A percentile compares a stretch with the other conserved stretches of the same genome.
Conservation (phyloP, 2,329 filamentous ascomycete genomes). For the Ophiostoma triangulosporum region DNA sequence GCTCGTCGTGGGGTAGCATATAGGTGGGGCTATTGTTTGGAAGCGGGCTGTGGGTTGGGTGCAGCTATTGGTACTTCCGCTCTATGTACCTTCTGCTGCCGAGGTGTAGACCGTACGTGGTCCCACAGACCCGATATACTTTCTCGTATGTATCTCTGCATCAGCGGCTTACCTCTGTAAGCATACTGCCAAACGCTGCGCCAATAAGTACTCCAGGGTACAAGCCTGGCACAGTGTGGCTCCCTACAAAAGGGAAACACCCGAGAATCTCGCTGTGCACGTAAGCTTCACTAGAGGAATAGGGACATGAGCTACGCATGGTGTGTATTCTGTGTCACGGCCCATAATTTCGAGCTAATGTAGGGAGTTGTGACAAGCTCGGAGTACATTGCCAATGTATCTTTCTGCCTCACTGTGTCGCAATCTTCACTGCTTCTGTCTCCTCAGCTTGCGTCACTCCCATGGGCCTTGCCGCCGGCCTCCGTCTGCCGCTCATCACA, state of each 20-base stretch:
- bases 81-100: no score
- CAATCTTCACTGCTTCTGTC: neutral
- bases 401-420: neutral
- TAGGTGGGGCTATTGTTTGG: slow-evolving; percentile 7
- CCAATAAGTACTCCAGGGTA: neutral
- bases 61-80: no score
- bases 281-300: neutral
- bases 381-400: neutral
- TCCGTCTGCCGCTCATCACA: neutral
- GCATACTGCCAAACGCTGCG: neutral
- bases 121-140: no score
- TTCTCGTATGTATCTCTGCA: no score
- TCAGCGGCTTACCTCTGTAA: no score
- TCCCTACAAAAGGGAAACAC: neutral
- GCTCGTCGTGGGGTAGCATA: slow-evolving; percentile 3
- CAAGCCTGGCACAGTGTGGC: neutral
- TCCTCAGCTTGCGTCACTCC: neutral
- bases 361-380: neutral
- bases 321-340: neutral
- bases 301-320: neutral
- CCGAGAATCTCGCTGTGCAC: neutral
- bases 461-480: neutral
- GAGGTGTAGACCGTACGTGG: no score
- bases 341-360: neutral
- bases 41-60: slow-evolving; percentile 10